These are phyloP conservation scores for Xylaria sp. DNA, from an alignment of 2,329 filamentous ascomycete genomes.

Conservation along the genomic window DNA sequence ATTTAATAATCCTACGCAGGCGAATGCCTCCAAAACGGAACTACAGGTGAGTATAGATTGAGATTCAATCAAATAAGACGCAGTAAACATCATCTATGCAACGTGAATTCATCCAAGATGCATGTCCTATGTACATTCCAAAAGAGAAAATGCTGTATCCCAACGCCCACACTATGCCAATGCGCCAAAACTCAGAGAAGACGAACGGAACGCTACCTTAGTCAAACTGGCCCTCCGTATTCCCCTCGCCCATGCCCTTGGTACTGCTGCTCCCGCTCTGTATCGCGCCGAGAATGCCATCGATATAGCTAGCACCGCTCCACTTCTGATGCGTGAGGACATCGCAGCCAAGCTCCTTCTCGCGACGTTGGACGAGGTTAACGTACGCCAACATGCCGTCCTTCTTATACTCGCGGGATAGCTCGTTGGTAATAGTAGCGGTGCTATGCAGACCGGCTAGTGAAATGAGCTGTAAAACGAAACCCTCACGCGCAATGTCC, in stretches of 20 bases:
- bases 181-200: not conserved
- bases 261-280: slow-evolving; percentile 88
- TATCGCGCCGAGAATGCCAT: slow-evolving; percentile 88
- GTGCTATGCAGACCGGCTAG: slow-evolving; percentile 74
- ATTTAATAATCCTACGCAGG: not conserved
- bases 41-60: not conserved
- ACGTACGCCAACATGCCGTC: slow-evolving; percentile 98
- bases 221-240: slow-evolving; percentile 80
- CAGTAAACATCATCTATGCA: not conserved
- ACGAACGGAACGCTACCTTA: no score
- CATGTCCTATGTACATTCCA: not conserved
- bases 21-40: no score
- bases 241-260: slow-evolving; percentile 94
- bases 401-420: slow-evolving; percentile 83
- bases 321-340: slow-evolving; percentile 96
- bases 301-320: slow-evolving; percentile 76
- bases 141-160: slow-evolving; percentile 15
- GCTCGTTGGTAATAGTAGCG: slow-evolving; percentile 73
- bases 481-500: slow-evolving; percentile 92
- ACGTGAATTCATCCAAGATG: not conserved
- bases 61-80: not conserved
- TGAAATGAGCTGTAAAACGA: slow-evolving; percentile 73
- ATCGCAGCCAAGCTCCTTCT: slow-evolving; percentile 91
- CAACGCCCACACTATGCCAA: slow-evolving; percentile 19
- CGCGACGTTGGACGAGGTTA: slow-evolving; percentile 86